Evolutionary conservation across 345 rosid species (phyloP).

Genomic region (Brassica cretica): DNA sequence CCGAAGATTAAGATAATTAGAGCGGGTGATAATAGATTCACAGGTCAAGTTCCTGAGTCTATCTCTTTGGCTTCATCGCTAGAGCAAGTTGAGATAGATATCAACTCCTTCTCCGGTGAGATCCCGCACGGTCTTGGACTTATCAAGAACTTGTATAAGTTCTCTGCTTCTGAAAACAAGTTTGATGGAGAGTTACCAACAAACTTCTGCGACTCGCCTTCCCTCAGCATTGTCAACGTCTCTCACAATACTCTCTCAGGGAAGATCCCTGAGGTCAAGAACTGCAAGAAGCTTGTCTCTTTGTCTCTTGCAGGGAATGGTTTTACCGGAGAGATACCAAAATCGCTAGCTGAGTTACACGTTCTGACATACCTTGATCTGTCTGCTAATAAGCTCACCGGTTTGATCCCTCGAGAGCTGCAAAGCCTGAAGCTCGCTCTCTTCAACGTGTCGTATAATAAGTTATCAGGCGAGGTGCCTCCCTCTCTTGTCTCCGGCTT

Average conservation of each 20-base stretch:
- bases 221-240: conserved; percentile 81
- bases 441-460: conserved; percentile 81
- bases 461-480: conserved; percentile 73
- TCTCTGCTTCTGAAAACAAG: conserved; percentile 73
- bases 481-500: conserved; percentile 73
- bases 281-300: conserved; percentile 84
- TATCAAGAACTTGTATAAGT: conserved; percentile 80
- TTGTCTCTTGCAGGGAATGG: conserved; percentile 75
- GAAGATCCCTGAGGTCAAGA: conserved; percentile 72
- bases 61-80: conserved; percentile 66
- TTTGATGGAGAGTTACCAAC: conserved; percentile 71
- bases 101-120: conserved; percentile 67
- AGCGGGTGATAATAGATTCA: conserved; percentile 75
- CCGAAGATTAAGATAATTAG: conserved; percentile 72
- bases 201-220: conserved; percentile 85
- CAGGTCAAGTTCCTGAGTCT: conserved; percentile 64
- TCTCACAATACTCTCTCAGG: conserved; percentile 75
- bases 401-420: conserved; percentile 72
- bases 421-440: conserved; percentile 90
- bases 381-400: conserved; percentile 76
- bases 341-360: conserved; percentile 72
- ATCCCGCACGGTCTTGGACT: conserved; percentile 76
- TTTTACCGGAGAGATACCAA: conserved; percentile 63
- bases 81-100: conserved; percentile 92
- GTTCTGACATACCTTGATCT: conserved; percentile 92